phyloP scores from a whole-genome alignment of 1,284 basidiomycete species.

The Marasmius tenuissimus region DNA sequence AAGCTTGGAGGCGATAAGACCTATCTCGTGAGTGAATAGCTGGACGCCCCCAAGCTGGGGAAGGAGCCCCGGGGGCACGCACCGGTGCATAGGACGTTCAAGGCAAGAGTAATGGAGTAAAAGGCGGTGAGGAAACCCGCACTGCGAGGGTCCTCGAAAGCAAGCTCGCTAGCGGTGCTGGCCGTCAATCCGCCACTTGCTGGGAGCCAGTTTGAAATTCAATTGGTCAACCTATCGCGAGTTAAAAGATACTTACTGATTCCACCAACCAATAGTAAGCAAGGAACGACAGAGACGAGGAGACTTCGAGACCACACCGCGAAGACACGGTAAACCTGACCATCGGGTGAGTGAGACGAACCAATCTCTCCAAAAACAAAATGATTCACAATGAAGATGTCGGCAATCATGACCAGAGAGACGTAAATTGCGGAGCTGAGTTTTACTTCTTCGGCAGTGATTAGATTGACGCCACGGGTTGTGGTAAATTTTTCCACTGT shows the following conservation, averaged over 20 bases:
- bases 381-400: conserved; percentile 8
- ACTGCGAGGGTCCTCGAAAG: not conserved
- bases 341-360: not conserved
- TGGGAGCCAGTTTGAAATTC: not conserved
- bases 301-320: conserved; percentile 3
- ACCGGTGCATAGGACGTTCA: conserved; percentile 12
- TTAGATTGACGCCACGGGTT: conserved; percentile 6
- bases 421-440: conserved; percentile 11
- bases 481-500: conserved; percentile 7
- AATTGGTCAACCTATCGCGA: not conserved
- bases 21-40: not conserved
- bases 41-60: no score
- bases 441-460: conserved; percentile 6
- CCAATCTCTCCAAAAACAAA: not conserved
- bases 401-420: conserved; percentile 9
- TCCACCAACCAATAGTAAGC: conserved; percentile 1
- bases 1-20: conserved; percentile 6
- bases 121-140: conserved; percentile 2
- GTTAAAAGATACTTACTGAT: not conserved
- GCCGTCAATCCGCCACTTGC: conserved; percentile 5
- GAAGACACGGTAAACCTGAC: conserved; percentile 8
- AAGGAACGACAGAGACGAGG: not conserved
- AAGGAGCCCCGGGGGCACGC: not conserved
- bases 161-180: not conserved
- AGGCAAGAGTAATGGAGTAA: conserved; percentile 6